Base-by-base conservation (phyloP, 805 yeast species). In the Nematodospora valgi region DNA sequence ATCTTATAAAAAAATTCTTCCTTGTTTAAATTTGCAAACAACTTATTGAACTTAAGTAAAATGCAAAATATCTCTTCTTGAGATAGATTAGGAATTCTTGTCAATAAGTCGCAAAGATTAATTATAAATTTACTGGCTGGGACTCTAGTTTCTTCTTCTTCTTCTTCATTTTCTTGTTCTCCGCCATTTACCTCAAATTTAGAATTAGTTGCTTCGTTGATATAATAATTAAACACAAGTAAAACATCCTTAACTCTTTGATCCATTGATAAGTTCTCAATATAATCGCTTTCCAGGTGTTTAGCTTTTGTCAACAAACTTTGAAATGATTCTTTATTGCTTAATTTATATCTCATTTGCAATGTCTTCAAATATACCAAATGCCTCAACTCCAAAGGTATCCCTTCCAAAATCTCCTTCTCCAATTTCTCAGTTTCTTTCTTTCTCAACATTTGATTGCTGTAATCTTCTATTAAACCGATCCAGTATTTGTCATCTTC, bases 1-100 rank as follows among this genome's bases (percentile, higher is more conserved):
- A 54, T 54, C 46, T 61, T 62, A 45, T 62, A 68, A 48, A 45
- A 51, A 27, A 63, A 54, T 43, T 64, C 70, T 9, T 56, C 61
- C 29, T 55, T 57, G 27, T 53, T 49, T 27, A 59, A 45, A 27
- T 39, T 43, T 18, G 41, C 23, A 31, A 51, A 50, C 19, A 60
- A 25, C 39, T 56, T 58, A 39, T 58, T 47, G 29, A 64, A 41
- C 34, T 58, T 62, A 39, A 66, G 48, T n/a, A 65, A 44, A 0
- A 65, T 20, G n/a, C 56, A 60, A 23, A 66, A 51, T 1, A 47
- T 31, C 19, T 65, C 66, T 29, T 58, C 59, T 21, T 48, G 42
- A 6, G 37, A 27, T 10, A 57, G 34, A 3, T 46, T 46, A 3
- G 55, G 48, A 13, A 57, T 33, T 6, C 24, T 28, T 9, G 42